phyloP scores from a whole-genome alignment of 352 stramenopile species.

The Phytophthora ohioensis region DNA sequence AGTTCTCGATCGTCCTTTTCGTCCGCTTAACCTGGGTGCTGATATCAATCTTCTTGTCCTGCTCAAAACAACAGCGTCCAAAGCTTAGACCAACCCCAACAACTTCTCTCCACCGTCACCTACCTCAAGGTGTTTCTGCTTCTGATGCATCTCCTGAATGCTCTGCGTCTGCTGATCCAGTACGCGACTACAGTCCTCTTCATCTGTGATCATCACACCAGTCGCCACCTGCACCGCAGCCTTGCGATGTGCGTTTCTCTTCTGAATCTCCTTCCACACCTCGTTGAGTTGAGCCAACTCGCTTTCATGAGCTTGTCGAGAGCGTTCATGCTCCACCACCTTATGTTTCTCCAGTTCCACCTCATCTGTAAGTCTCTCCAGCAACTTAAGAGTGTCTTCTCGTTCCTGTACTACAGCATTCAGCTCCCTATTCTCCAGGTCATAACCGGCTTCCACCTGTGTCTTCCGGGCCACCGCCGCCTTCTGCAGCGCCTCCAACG shows the following conservation, averaged over 20 bases:
- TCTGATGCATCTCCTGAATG: conserved; percentile 78
- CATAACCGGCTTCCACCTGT: conserved; percentile 39
- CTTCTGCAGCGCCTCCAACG: conserved; percentile 49
- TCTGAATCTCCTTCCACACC: conserved; percentile 78
- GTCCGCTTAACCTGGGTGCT: conserved; percentile 73
- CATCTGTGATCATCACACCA: conserved; percentile 77
- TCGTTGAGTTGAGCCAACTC: conserved; percentile 62
- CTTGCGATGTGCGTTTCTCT: conserved; percentile 76
- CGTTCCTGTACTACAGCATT: conserved; percentile 57
- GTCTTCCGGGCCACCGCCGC: conserved; percentile 33
- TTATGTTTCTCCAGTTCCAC: conserved; percentile 64
- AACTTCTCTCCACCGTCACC: background rate
- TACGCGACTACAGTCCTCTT: conserved; percentile 81
- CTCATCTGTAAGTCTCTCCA: conserved; percentile 53
- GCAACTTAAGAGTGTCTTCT: conserved; percentile 40
- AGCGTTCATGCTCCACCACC: conserved; percentile 52
- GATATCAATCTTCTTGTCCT: conserved; percentile 82
- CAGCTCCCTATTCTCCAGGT: conserved; percentile 56
- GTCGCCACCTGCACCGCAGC: conserved; percentile 76
- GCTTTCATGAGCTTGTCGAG: conserved; percentile 47
- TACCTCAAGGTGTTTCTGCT: conserved; percentile 72
- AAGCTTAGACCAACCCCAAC: background rate
- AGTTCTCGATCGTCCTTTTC: conserved; percentile 54
- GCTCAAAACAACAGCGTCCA: background rate
- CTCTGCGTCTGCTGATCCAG: conserved; percentile 74